Evolutionary conservation across 768 basidiomycete genomes (phyloP).

Genomic region (Ephemerocybe angulata): DNA sequence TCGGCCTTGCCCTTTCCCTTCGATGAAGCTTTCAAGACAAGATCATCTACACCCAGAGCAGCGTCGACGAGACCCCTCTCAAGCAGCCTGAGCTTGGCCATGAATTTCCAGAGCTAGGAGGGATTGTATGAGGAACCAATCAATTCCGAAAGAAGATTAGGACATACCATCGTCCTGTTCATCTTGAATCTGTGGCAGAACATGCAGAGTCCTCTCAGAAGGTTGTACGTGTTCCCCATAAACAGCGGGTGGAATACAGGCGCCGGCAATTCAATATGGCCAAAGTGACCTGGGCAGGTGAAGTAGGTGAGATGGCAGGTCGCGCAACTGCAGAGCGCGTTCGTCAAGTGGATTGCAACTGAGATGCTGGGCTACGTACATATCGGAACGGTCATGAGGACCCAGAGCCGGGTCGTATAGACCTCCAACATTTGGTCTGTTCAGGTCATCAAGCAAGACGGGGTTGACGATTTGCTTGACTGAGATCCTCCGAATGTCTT

Average conservation of each 20-base stretch:
- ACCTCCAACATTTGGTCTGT: slow-evolving; percentile 86
- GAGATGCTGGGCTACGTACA: slow-evolving; percentile 53
- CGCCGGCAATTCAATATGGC: slow-evolving; percentile 93
- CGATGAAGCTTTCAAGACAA: slow-evolving; percentile 42
- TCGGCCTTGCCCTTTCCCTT: slow-evolving; percentile 31
- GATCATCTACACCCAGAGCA: slow-evolving; percentile 70
- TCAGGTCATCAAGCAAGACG: slow-evolving; percentile 87
- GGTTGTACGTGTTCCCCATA: slow-evolving; percentile 84
- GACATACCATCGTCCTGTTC: slow-evolving; percentile 60
- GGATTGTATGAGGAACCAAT: not conserved
- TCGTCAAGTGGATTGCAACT: slow-evolving; percentile 10
- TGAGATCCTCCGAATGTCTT: slow-evolving; percentile 90
- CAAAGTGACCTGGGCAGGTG: slow-evolving; percentile 96
- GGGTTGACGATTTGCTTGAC: slow-evolving; percentile 97
- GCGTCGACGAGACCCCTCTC: slow-evolving; percentile 87
- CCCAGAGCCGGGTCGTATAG: slow-evolving; percentile 95
- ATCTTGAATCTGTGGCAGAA: slow-evolving; percentile 94
- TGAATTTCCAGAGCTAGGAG: slow-evolving; percentile 71
- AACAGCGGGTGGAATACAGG: slow-evolving; percentile 97
- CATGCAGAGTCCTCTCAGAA: slow-evolving; percentile 84
- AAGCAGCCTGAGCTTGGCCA: slow-evolving; percentile 81
- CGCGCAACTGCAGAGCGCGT: slow-evolving; percentile 59
- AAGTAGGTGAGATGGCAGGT: slow-evolving; percentile 93
- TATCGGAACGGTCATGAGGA: slow-evolving; percentile 82
- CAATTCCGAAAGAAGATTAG: not conserved